Evolutionary conservation across 108 stramenopile species (phyloP), one percentile per base, ranked within the genome.

Genomic region (Phaeodactylum tricornutum): DNA sequence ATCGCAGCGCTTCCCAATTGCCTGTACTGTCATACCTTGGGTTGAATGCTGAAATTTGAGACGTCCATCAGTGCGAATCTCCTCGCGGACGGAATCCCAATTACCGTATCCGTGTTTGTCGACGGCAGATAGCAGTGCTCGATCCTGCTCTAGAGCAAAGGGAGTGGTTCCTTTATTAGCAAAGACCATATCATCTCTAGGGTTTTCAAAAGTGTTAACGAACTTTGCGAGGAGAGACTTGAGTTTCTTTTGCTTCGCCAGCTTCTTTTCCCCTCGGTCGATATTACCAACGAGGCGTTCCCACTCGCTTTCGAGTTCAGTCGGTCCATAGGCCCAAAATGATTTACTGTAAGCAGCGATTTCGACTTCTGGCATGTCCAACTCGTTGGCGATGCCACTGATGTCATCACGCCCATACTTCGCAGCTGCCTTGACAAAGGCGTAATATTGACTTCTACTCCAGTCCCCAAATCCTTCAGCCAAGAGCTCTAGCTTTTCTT

Each of bases 391-490:
- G 47, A 94, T 84, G 51, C 71, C 70, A 16, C 67, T 64, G 52
- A 77, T 73, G 43, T 88, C 91, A 17, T 87, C 74, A 52, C 96
- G 60, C 1, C 98, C 98, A 57, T 81, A 82, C 61, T 92, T 92
- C 30, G 95, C 86, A 29, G 65, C 61, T 0, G 96, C 91, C 46
- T 86, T 84, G 29, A 97, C 84, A 71, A 95, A 96, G 47, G 67
- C 57, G 43, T 81, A 88, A 62, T 84, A 96, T 47, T 98, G 92
- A 53, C 69, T 71, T 16, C 87, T 61, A 26, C 69, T 92, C 96
- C 95, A 96, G 39, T 83, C 69, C 5, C 84, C 80, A 42, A 97
- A 99, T 16, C 95, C 96, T 53, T 84, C 92, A 2, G 74, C 77
- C 6, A 99, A 64, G 1, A 99, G 79, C 31, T 80, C 81, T 32